Percentiles rank a stretch among this genome's conserved stretches.
Evolutionary conservation across 495 filamentous ascomycete species (phyloP).

Genomic region (Bacidia gigantensis): DNA sequence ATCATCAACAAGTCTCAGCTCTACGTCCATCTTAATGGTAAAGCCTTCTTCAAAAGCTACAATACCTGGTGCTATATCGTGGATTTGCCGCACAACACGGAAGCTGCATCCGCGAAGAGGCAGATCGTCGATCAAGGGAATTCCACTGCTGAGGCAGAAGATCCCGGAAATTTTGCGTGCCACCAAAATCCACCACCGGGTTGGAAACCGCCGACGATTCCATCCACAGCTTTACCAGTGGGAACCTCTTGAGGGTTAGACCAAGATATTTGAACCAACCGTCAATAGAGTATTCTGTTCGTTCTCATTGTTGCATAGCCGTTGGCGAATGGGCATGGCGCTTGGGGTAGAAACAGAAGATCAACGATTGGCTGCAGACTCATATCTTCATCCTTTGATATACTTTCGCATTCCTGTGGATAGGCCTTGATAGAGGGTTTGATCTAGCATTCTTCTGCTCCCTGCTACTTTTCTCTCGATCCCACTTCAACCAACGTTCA

Average conservation of each 20-base stretch:
- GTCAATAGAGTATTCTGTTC: neutral
- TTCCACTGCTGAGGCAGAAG: neutral
- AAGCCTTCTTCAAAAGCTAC: neutral
- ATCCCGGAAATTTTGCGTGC: neutral
- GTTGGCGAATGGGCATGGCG: too few relatives aligned
- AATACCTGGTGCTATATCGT: neutral
- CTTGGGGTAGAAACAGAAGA: too few relatives aligned
- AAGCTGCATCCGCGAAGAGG: too few relatives aligned
- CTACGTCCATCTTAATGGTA: neutral
- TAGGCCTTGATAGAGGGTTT: too few relatives aligned
- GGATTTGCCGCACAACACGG: neutral
- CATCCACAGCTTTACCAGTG: neutral
- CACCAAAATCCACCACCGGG: neutral
- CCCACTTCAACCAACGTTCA: too few relatives aligned
- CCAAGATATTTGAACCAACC: neutral
- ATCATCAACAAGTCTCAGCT: neutral
- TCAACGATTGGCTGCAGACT: too few relatives aligned
- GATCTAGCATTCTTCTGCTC: too few relatives aligned
- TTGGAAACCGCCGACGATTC: neutral
- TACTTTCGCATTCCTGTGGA: too few relatives aligned
- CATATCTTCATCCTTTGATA: too few relatives aligned
- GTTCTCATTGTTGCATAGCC: neutral
- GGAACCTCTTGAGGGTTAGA: neutral
- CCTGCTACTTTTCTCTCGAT: too few relatives aligned
- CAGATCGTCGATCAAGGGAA: too few relatives aligned